Percentiles rank a stretch among this genome's conserved stretches.
Conservation (phyloP, 2,329 filamentous ascomycete genomes). For the Phialophora verrucosa region DNA sequence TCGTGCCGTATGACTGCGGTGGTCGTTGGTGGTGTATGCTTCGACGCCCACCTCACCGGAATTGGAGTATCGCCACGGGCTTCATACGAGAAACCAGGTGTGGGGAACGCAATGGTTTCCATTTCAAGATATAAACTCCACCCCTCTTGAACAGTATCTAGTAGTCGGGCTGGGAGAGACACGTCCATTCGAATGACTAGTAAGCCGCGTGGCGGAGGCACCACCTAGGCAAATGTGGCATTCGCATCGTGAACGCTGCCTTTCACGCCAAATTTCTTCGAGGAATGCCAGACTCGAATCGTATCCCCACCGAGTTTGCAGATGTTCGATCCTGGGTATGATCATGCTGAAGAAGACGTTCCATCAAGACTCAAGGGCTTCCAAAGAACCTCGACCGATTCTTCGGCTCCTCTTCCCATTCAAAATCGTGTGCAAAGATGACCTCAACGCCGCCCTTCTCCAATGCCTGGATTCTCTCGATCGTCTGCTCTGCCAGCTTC, state of each 20-base stretch:
- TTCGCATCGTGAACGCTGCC: not conserved
- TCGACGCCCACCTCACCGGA: not conserved
- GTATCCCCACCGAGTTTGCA: not conserved
- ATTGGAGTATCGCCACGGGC: not conserved
- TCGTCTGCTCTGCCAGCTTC: conserved; percentile 37
- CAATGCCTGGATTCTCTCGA: conserved; percentile 38
- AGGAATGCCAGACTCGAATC: not conserved
- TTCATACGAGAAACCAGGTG: not conserved
- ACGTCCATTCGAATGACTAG: not conserved
- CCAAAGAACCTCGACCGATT: conserved; percentile 34
- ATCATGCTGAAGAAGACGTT: not conserved
- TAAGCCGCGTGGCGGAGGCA: no score
- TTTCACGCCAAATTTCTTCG: not conserved
- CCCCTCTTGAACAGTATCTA: not conserved
- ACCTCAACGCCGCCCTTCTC: conserved; percentile 40
- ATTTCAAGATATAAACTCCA: not conserved
- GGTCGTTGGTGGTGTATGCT: not conserved
- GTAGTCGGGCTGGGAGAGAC: not conserved
- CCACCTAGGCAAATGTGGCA: not conserved
- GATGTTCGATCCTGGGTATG: not conserved
- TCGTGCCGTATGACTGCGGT: not conserved
- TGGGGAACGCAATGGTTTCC: not conserved
- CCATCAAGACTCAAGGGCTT: conserved; percentile 9
- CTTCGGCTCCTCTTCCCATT: conserved; percentile 39
- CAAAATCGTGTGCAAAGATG: conserved; percentile 43